phyloP scores from a whole-genome alignment of 2,329 filamentous ascomycete genomes.

The Colletotrichum nymphaeae region DNA sequence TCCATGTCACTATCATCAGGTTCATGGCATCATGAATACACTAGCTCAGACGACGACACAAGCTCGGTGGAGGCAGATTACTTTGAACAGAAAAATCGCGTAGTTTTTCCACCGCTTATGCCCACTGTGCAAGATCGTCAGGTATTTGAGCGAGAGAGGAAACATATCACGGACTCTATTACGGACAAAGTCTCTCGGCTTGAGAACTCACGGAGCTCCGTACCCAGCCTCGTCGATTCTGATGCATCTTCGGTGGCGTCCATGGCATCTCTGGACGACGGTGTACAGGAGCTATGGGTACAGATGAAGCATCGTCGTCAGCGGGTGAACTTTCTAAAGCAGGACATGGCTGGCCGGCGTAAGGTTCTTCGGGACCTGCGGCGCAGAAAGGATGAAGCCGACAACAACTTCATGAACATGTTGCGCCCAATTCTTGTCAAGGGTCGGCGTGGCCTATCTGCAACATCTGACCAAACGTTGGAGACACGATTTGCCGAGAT shows the following conservation, averaged over 20 bases:
- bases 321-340: slow-evolving; percentile 43
- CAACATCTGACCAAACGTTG: slow-evolving; percentile 40
- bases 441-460: slow-evolving; percentile 36
- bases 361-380: slow-evolving; percentile 46
- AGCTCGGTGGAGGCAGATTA: slow-evolving; percentile 21
- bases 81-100: slow-evolving; percentile 21
- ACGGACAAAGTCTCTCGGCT: slow-evolving; percentile 48
- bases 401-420: slow-evolving; percentile 54
- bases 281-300: slow-evolving; percentile 49
- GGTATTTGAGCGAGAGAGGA: slow-evolving; percentile 1
- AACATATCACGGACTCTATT: slow-evolving; percentile 43
- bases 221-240: slow-evolving; percentile 13
- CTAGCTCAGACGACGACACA: slow-evolving; percentile 10
- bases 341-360: slow-evolving; percentile 47
- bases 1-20: slow-evolving; percentile 12
- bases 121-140: slow-evolving; percentile 23
- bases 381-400: slow-evolving; percentile 47
- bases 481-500: slow-evolving; percentile 47
- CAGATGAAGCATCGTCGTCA: slow-evolving; percentile 48
- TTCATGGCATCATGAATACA: slow-evolving; percentile 13
- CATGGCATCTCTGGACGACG: slow-evolving; percentile 36
- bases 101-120: slow-evolving; percentile 31
- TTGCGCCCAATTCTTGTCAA: slow-evolving; percentile 50
- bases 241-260: slow-evolving; percentile 26
- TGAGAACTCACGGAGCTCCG: slow-evolving; percentile 42